Percentiles rank a stretch among this genome's conserved stretches.
phyloP scores from a whole-genome alignment of 2,329 filamentous ascomycete species.

The Ophiognomonia clavigignenti-juglandacearum region DNA sequence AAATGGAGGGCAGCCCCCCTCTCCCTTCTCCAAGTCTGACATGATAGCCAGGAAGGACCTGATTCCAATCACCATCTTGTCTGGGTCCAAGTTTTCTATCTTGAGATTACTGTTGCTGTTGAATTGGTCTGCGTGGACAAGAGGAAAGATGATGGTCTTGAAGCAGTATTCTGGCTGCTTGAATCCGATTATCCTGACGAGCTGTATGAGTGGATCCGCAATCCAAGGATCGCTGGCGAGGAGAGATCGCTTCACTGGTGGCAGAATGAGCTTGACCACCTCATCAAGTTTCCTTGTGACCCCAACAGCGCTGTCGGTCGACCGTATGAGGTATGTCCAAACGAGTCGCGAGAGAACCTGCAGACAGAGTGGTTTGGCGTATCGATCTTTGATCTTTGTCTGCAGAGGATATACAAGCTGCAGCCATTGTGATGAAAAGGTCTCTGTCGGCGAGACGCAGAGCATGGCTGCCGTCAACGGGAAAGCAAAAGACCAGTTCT shows the following conservation, averaged over 20 bases:
- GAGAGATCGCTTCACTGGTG: constrained; percentile 73
- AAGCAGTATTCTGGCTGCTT: constrained; percentile 94
- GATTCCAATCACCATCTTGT: constrained; percentile 96
- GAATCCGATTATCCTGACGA: constrained; percentile 91
- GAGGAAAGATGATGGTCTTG: constrained; percentile 83
- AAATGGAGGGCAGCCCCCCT: constrained; percentile 74
- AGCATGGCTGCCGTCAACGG: constrained; percentile 82
- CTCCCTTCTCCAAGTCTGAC: constrained; percentile 82
- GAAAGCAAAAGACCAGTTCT: constrained; percentile 87
- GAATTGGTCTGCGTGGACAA: constrained; percentile 92
- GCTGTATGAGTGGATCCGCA: constrained; percentile 84
- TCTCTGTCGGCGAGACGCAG: constrained; percentile 81
- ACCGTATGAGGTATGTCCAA: constrained; percentile 92
- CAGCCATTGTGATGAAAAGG: constrained; percentile 82
- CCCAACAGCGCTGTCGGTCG: constrained; percentile 63
- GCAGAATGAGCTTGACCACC: constrained; percentile 77
- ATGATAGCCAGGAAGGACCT: constrained; percentile 90
- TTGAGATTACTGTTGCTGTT: constrained; percentile 69
- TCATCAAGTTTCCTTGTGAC: constrained; percentile 82
- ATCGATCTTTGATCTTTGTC: constrained; percentile 77
- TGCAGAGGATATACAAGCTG: constrained; percentile 74
- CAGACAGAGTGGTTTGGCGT: constrained; percentile 71
- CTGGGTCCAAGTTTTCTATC: constrained; percentile 90
- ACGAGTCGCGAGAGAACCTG: constrained; percentile 85
- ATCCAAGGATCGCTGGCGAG: constrained; percentile 79